Conservation (phyloP, 1,139 yeast species). For the Sporopachydermia cereana region DNA sequence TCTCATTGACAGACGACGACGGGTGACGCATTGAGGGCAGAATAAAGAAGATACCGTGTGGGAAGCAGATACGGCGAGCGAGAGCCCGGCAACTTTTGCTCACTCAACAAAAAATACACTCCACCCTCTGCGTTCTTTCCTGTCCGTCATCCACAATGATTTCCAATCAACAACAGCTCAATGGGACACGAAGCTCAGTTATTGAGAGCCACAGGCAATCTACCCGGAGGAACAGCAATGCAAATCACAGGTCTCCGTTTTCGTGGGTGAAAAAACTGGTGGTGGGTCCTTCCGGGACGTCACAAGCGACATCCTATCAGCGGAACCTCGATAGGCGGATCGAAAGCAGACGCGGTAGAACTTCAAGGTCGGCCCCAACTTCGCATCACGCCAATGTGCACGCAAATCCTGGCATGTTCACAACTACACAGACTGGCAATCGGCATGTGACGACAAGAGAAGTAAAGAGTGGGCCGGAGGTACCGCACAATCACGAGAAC, state of each 20-base stretch:
- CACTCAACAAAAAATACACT: too few species aligned
- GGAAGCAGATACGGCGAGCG: too few species aligned
- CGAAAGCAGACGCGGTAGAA: not conserved
- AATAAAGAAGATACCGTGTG: too few species aligned
- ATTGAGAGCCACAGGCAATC: not conserved
- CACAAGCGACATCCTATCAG: not conserved
- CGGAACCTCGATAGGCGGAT: not conserved
- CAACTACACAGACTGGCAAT: too few species aligned
- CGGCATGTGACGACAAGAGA: not conserved
- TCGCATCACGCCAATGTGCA: not conserved
- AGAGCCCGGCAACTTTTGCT: too few species aligned
- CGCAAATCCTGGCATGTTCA: not conserved
- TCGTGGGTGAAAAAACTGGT: slow-evolving; percentile 4
- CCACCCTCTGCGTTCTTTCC: not conserved
- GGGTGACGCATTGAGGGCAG: too few species aligned
- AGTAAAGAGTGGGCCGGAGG: not conserved
- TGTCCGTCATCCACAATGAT: not conserved
- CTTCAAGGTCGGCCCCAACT: not conserved
- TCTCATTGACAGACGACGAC: too few species aligned
- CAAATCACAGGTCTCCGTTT: not conserved
- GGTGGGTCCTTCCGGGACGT: not conserved
- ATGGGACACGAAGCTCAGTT: not conserved
- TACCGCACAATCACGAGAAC: not conserved
- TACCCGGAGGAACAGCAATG: not conserved
- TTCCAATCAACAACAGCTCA: not conserved